phyloP scores from a whole-genome alignment of 176 grass and related monocot species.

The Oryza punctata region DNA sequence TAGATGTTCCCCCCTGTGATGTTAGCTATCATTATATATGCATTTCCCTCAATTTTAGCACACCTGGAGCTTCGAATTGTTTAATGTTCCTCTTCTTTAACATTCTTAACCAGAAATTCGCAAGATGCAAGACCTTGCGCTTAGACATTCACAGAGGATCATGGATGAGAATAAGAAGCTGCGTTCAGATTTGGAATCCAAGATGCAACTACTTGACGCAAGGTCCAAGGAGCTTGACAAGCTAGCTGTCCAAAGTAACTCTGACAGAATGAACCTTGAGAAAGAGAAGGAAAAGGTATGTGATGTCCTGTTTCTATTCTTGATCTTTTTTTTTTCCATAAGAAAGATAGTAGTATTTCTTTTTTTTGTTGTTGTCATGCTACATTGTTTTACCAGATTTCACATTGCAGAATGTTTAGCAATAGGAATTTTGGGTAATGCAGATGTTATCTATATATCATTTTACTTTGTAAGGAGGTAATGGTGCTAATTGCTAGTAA shows the following conservation, averaged over 20 bases:
- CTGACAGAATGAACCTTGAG: conserved; percentile 62
- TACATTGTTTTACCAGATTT: not conserved
- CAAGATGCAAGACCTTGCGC: conserved; percentile 63
- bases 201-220: conserved; percentile 32
- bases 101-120: conserved; percentile 54
- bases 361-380: not conserved
- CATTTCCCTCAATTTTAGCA: not conserved
- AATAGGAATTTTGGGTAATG: not conserved
- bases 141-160: conserved; percentile 61
- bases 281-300: conserved; percentile 64
- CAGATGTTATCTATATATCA: not conserved
- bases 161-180: conserved; percentile 61
- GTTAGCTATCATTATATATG: not conserved
- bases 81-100: not conserved
- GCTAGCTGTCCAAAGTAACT: conserved; percentile 54
- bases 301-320: conserved; percentile 25
- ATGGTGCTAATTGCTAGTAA: conserved; percentile 6
- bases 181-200: conserved; percentile 37
- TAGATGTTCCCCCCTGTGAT: not conserved
- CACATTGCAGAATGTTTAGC: not conserved
- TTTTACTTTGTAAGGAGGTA: not conserved
- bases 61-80: conserved; percentile 5
- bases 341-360: not conserved
- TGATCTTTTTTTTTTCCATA: not conserved
- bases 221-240: conserved; percentile 39